Base-by-base conservation (phyloP, 441 rosid genomes). In the Mallotus japonicus region DNA sequence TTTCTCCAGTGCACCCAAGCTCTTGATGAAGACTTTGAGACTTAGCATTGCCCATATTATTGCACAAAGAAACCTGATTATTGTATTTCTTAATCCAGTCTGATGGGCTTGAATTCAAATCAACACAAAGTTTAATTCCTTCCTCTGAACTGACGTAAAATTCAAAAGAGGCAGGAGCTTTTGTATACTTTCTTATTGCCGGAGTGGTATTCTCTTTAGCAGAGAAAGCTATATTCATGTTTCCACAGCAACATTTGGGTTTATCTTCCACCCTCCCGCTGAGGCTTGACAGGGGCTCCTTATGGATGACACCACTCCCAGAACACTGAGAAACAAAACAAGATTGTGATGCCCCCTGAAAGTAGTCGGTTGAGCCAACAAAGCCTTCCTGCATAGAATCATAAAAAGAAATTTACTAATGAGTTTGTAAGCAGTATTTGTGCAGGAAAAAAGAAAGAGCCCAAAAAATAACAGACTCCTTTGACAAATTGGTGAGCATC, bases 81-180 rank as follows among this genome's bases (percentile, higher is more conserved):
- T 78, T 85, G 83, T 87, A 78, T 74, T 85, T 84, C 51, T 82
- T 85, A 70, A 82, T 81, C 98, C 94, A 93, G 20, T 89, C 90
- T 73, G 85, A 80, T 67, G 91, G 92, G 73, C 79, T 85, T 54
- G 87, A 89, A 77, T 79, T 80, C 63, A 93, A 77, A 82, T 93
- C 98, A 78, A 93, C 96, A 70, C 77, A 87, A 65, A 93, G 94
- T 69, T 87, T 91, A 64, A 93, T 82, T 78, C 97, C 98, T 75
- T 85, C 84, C 68, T 90, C 96, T 75, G 85, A 81, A 81, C 81
- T 80, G 58, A 79, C 97, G 79, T 85, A 81, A 83, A 88, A 93
- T 84, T 91, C 86, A 73, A 93, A 91, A 34, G 89, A 79, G 47
- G 90, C 73, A 69, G 86, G 78, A 78, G 47, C 69, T 57, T 75